Percentiles rank a stretch among this genome's conserved stretches.
Conservation (phyloP, 2,329 filamentous ascomycete species). For the Penicillium sp. region DNA sequence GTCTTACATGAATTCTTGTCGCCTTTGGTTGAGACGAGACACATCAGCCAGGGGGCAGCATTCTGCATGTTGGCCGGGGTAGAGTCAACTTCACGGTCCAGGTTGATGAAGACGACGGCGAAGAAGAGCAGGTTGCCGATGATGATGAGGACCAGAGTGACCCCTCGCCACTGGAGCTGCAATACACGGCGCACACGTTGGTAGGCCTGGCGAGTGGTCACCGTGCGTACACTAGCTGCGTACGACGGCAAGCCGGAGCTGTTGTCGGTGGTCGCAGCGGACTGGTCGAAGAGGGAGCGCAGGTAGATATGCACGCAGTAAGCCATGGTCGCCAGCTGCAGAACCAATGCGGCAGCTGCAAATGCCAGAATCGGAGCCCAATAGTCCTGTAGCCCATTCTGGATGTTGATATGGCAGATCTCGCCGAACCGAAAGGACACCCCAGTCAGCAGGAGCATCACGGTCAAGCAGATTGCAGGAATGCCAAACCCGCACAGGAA, state of each 20-base stretch:
- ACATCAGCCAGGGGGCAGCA: constrained; percentile 66
- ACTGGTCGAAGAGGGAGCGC: constrained; percentile 72
- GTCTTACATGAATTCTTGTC: constrained; percentile 66
- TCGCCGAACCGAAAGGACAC: constrained; percentile 91
- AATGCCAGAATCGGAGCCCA: constrained; percentile 88
- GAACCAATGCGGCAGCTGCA: constrained; percentile 69
- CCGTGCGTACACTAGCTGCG: constrained; percentile 69
- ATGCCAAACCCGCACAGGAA: constrained; percentile 81
- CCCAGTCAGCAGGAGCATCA: constrained; percentile 79
- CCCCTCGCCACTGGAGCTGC: constrained; percentile 89
- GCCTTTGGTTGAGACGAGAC: constrained; percentile 61
- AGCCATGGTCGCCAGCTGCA: constrained; percentile 78
- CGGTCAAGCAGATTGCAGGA: constrained; percentile 68
- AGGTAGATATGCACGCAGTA: constrained; percentile 97
- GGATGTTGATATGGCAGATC: constrained; percentile 92
- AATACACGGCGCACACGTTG: constrained; percentile 81
- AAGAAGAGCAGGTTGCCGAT: constrained; percentile 92
- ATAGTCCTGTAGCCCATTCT: constrained; percentile 75
- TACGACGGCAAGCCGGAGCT: constrained; percentile 72
- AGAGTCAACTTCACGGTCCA: constrained; percentile 67
- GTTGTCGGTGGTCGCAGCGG: constrained; percentile 56
- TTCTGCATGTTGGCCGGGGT: constrained; percentile 56
- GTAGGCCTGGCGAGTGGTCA: constrained; percentile 83
- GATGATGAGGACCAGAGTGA: constrained; percentile 84
- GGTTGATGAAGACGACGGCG: constrained; percentile 81